These are phyloP conservation scores for Suillus subaureus DNA, from an alignment of 768 basidiomycete genomes.

Conservation along the genomic window DNA sequence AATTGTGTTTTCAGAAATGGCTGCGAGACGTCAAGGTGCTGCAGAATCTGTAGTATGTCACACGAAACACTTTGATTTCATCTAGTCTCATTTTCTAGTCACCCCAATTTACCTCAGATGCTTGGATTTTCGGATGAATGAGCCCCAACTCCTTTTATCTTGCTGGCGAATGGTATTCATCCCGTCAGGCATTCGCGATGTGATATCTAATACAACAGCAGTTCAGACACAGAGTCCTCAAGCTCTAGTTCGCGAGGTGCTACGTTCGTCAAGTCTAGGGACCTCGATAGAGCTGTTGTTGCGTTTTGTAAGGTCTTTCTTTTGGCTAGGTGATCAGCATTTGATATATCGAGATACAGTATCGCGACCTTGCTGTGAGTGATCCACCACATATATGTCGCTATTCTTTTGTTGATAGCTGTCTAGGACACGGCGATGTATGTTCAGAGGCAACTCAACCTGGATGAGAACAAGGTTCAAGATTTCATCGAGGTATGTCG, in stretches of 20 bases:
- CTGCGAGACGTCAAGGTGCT: constrained; percentile 50
- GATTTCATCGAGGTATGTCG: constrained; percentile 47
- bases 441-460: constrained; percentile 42
- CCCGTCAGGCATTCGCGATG: neutral
- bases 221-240: constrained; percentile 48
- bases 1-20: constrained; percentile 41
- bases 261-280: constrained; percentile 40
- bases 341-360: constrained; percentile 27
- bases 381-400: neutral
- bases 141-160: constrained; percentile 49
- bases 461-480: constrained; percentile 42
- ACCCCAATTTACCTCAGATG: constrained; percentile 57
- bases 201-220: constrained; percentile 18
- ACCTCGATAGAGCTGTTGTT: constrained; percentile 38
- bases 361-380: constrained; percentile 42
- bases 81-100: constrained; percentile 31
- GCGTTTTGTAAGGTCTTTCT: constrained; percentile 30
- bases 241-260: constrained; percentile 36
- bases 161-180: constrained; percentile 48
- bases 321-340: neutral
- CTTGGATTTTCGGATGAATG: constrained; percentile 49
- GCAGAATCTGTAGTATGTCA: constrained; percentile 50
- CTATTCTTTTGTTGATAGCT: neutral
- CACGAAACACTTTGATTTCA: neutral
- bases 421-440: constrained; percentile 46